Evolutionary conservation across 1,284 basidiomycete species (phyloP), one percentile per base, ranked within the genome.

Genomic region (Vanrija sp.): DNA sequence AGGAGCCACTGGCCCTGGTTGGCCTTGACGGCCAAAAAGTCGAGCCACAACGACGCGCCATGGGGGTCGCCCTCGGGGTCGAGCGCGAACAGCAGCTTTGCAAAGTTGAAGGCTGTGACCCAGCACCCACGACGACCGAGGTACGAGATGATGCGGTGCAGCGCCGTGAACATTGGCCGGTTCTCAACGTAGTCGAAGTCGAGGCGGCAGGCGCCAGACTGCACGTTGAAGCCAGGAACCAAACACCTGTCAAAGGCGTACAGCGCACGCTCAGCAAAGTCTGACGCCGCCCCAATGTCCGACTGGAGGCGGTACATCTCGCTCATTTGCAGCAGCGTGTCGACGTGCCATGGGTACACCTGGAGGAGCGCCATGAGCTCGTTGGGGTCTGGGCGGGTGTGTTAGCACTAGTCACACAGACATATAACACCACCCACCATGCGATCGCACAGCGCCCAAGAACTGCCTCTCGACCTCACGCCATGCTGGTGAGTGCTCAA

Each of bases 231-330:
- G 0, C 86, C 80, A 1, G 90, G 88, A 7, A 90, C 81, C 60
- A 95, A 88, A 8, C 88, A 85, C 19, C 89, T 85, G 67, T 95
- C 92, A 61, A 93, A 93, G 0, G 90, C 85, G 74, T 92, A 95
- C 28, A 96, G 75, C 0, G 91, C 88, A 12, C 91, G 83, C 57
- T 91, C 88, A 29, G 92, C 84, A 64, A 86, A 90, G 61, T 95
- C 90, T 2, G 89, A 85, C 0, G 90, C 88, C 38, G 86, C 85
- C 18, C 87, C 83, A 65, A 91, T 85, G 68, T 94, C 91, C 80
- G 91, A 89, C 65, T 89, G 83, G 69, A 93, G 87, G 38, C 86
- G 82, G 69, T 86, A 89, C 3, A 93, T 75, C 48, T 79, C 80
- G 40, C 88, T 86, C 23, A 95, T 80, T 68, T 96, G 92, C 2